These are phyloP conservation scores for Pseudocercospora macadamiae DNA, from an alignment of 2,329 filamentous ascomycete species.

Conservation along the genomic window DNA sequence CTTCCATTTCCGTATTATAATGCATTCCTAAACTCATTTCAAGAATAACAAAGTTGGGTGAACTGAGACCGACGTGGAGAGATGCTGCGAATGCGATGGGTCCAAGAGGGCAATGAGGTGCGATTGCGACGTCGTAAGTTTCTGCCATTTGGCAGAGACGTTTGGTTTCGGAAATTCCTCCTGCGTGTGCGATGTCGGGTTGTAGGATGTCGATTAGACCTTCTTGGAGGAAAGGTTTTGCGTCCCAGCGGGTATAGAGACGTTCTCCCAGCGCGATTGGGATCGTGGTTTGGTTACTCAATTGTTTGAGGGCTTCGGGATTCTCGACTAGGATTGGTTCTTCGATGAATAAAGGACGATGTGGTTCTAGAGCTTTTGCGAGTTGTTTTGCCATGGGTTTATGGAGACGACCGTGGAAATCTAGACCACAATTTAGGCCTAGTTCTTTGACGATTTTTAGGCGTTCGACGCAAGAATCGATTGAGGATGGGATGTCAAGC, in stretches of 20 bases:
- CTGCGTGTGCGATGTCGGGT: conserved; percentile 71
- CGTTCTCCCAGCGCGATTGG: conserved; percentile 75
- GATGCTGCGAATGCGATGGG: conserved; percentile 73
- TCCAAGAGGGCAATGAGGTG: conserved; percentile 73
- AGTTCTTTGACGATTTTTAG: conserved; percentile 69
- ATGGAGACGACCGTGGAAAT: conserved; percentile 78
- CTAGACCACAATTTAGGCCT: conserved; percentile 72
- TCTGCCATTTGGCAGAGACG: conserved; percentile 73
- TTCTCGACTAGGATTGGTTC: conserved; percentile 74
- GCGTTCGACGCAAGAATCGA: conserved; percentile 67
- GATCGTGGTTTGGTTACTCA: conserved; percentile 59
- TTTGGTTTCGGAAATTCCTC: conserved; percentile 71
- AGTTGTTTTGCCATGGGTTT: conserved; percentile 82
- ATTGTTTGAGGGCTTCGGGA: conserved; percentile 64
- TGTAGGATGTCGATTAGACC: conserved; percentile 72
- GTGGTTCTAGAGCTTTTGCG: conserved; percentile 66
- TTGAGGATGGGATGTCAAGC: conserved; percentile 69
- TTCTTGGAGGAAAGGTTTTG: conserved; percentile 71
- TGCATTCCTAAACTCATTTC: conserved; percentile 82
- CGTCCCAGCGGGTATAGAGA: conserved; percentile 72
- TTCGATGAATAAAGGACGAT: conserved; percentile 74
- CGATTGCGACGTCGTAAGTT: conserved; percentile 69
- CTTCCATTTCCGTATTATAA: conserved; percentile 63
- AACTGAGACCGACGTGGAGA: conserved; percentile 66
- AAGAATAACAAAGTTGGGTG: conserved; percentile 70